Conservation (phyloP, 495 filamentous ascomycete species). For the Astrothelium subdiscretum region DNA sequence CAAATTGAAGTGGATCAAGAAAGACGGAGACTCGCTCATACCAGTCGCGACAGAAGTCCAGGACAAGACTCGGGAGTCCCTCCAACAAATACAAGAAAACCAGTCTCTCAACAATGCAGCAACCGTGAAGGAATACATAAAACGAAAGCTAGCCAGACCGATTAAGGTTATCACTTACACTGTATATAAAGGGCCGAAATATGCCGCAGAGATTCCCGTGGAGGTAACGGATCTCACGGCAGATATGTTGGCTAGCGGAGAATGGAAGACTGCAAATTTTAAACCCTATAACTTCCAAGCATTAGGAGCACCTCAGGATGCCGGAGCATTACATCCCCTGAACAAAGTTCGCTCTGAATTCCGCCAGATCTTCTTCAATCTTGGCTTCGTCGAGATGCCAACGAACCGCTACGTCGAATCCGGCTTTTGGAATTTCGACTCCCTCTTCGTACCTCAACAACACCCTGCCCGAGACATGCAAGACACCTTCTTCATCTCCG, state of each 20-base stretch:
- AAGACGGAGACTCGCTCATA: conserved; percentile 42
- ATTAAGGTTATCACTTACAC: conserved; percentile 78
- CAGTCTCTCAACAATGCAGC: conserved; percentile 59
- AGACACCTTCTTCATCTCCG: conserved; percentile 96
- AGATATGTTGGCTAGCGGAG: conserved; percentile 75
- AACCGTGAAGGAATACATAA: conserved; percentile 66
- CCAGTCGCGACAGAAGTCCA: conserved; percentile 39
- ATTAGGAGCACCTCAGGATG: conserved; percentile 61
- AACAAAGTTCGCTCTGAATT: conserved; percentile 93
- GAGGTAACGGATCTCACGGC: conserved; percentile 92
- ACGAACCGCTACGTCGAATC: conserved; percentile 76
- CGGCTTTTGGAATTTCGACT: conserved; percentile 98
- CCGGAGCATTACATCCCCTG: conserved; percentile 85
- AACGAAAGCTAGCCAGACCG: conserved; percentile 71
- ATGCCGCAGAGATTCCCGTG: conserved; percentile 68
- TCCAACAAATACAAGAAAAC: conserved; percentile 57
- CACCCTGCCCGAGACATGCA: conserved; percentile 92
- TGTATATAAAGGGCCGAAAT: conserved; percentile 77
- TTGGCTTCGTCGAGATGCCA: conserved; percentile 78
- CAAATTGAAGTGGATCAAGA: conserved; percentile 92
- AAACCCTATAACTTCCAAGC: conserved; percentile 98
- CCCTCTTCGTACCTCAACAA: conserved; percentile 94
- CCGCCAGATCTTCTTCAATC: conserved; percentile 94
- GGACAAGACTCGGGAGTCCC: conserved; percentile 64
- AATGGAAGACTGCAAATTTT: conserved; percentile 76